Conservation (phyloP, 2,329 filamentous ascomycete genomes). For the Neoarthrinium moseri region DNA sequence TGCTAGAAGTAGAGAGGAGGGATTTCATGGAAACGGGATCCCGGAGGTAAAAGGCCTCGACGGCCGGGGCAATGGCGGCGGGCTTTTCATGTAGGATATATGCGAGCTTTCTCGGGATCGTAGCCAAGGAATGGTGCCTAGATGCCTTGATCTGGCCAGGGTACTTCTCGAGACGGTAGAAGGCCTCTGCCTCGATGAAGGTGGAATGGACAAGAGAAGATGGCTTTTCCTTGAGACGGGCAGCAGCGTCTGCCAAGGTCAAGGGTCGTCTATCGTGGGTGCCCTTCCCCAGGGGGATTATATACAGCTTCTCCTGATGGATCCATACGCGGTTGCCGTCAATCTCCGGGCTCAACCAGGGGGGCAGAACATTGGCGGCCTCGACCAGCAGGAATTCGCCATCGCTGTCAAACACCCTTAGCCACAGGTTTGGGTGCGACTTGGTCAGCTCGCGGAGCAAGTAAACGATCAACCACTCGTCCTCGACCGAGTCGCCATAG, state of each 20-base stretch:
- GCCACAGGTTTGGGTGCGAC: slow-evolving; percentile 72
- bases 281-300: slow-evolving; percentile 61
- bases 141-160: slow-evolving; percentile 72
- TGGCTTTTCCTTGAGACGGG: slow-evolving; percentile 55
- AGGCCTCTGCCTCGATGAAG: slow-evolving; percentile 82
- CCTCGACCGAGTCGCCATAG: slow-evolving; percentile 92
- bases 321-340: slow-evolving; percentile 91
- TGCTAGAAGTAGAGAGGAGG: slow-evolving; percentile 53
- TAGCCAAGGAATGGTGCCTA: slow-evolving; percentile 72
- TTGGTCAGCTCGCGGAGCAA: slow-evolving; percentile 79
- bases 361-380: slow-evolving; percentile 82
- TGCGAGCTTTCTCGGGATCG: slow-evolving; percentile 78
- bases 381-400: slow-evolving; percentile 96
- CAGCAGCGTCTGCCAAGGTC: slow-evolving; percentile 62
- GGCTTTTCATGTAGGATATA: slow-evolving; percentile 75
- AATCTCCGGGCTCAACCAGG: slow-evolving; percentile 89
- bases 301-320: slow-evolving; percentile 69
- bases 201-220: slow-evolving; percentile 66
- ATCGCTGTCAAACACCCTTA: slow-evolving; percentile 80
- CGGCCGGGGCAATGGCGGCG: slow-evolving; percentile 74
- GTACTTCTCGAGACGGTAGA: slow-evolving; percentile 84
- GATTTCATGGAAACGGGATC: slow-evolving; percentile 75
- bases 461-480: slow-evolving; percentile 97
- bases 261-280: slow-evolving; percentile 42
- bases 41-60: slow-evolving; percentile 90